Evolutionary conservation across 2,329 filamentous ascomycete species (phyloP).

Genomic region (Kalaharituber pfeilii): DNA sequence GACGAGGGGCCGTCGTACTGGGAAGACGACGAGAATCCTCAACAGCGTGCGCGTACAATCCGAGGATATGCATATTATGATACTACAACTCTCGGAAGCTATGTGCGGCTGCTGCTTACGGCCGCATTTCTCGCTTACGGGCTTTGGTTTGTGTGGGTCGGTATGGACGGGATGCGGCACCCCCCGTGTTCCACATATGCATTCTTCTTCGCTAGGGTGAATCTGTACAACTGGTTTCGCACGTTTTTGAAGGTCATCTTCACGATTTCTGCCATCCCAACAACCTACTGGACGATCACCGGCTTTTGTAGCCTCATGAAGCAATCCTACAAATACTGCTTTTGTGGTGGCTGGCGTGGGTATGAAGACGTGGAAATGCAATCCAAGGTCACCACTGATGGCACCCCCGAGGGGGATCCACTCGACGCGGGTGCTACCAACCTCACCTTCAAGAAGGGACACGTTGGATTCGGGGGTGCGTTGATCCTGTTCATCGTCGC

Average conservation of each 20-base stretch:
- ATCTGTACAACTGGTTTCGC: constrained; percentile 13
- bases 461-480: not conserved
- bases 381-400: not conserved
- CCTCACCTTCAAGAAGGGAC: not conserved
- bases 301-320: no score
- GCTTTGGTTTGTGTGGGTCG: constrained; percentile 14
- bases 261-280: not conserved
- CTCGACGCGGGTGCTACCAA: not conserved
- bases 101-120: constrained; percentile 6
- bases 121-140: constrained; percentile 10
- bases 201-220: constrained; percentile 12
- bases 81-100: constrained; percentile 3
- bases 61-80: constrained; percentile 3
- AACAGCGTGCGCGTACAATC: not conserved
- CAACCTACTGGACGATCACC: not conserved
- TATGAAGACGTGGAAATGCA: no score
- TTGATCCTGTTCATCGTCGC: constrained; percentile 13
- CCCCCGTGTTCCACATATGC: constrained; percentile 8
- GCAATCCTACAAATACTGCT: no score
- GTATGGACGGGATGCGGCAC: constrained; percentile 14
- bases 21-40: not conserved
- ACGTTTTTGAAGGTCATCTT: constrained; percentile 11
- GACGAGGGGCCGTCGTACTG: not conserved
- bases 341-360: no score
- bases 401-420: not conserved